phyloP scores from a whole-genome alignment of 2,329 filamentous ascomycete genomes.

The Ceratocystis colombiana region DNA sequence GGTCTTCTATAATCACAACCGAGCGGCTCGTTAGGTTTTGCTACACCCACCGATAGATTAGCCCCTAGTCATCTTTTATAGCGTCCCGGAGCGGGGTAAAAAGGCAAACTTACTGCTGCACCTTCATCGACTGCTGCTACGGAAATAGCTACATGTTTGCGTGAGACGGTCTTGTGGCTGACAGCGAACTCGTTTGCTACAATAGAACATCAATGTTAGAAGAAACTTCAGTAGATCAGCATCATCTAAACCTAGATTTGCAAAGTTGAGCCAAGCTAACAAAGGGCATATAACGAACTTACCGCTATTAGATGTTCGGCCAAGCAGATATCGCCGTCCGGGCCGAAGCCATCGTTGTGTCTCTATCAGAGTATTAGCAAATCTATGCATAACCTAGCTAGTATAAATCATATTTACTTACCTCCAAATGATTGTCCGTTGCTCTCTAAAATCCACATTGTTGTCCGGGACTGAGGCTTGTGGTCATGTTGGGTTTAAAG shows the following conservation, averaged over 20 bases:
- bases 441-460: conserved; percentile 24
- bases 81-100: too few relatives aligned
- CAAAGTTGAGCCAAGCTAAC: too few relatives aligned
- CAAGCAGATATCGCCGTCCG: conserved; percentile 20
- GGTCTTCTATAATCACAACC: conserved; percentile 62
- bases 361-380: conserved; percentile 11
- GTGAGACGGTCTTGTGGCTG: conserved; percentile 71
- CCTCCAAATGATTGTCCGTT: conserved; percentile 10
- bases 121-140: conserved; percentile 55
- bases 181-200: conserved; percentile 59
- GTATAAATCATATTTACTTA: neutral
- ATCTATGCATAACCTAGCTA: neutral
- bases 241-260: too few relatives aligned
- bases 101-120: conserved; percentile 48
- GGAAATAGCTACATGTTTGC: conserved; percentile 73
- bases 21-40: conserved; percentile 56
- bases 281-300: neutral
- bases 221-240: too few relatives aligned
- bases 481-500: neutral
- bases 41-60: conserved; percentile 32
- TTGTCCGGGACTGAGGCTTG: neutral
- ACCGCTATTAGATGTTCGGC: conserved; percentile 20
- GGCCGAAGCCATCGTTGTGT: conserved; percentile 23
- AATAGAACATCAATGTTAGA: too few relatives aligned
- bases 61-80: too few relatives aligned